Percentiles rank a stretch among this genome's conserved stretches.
phyloP scores from a whole-genome alignment of 2,329 filamentous ascomycete species.

The Fusarium udum region DNA sequence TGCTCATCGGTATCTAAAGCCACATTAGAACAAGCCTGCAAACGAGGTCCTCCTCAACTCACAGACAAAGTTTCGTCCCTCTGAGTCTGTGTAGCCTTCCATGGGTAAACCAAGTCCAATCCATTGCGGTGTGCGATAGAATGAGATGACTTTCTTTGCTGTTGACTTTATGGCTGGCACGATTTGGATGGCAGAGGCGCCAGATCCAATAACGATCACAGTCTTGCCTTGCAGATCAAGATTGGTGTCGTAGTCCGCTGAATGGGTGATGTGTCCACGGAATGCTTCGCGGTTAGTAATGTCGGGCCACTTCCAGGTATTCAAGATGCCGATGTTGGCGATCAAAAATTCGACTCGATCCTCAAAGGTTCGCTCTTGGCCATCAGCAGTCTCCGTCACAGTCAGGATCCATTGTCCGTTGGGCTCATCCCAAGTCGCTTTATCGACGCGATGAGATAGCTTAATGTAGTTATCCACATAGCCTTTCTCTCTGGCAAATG shows the following conservation, averaged over 20 bases:
- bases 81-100: conserved; percentile 36
- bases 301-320: conserved; percentile 61
- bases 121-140: conserved; percentile 55
- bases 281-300: conserved; percentile 57
- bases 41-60: accelerated
- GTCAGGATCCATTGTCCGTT: conserved; percentile 15
- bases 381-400: not conserved
- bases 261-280: conserved; percentile 59
- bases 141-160: conserved; percentile 53
- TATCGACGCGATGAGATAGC: conserved; percentile 35
- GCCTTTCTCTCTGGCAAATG: conserved; percentile 46
- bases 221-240: conserved; percentile 59
- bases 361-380: conserved; percentile 41
- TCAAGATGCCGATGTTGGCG: conserved; percentile 61
- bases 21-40: not conserved
- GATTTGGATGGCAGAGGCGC: conserved; percentile 63
- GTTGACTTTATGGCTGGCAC: conserved; percentile 46
- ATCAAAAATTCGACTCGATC: conserved; percentile 60
- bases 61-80: conserved; percentile 14
- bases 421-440: conserved; percentile 39
- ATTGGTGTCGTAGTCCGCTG: conserved; percentile 59
- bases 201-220: conserved; percentile 64
- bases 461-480: conserved; percentile 43
- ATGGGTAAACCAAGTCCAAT: conserved; percentile 49
- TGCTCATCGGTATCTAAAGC: conserved; percentile 1